Evolutionary conservation across 148 eudicot genomes (phyloP), one percentile per base, ranked within the genome.

Genomic region (Agrostemma githago): DNA sequence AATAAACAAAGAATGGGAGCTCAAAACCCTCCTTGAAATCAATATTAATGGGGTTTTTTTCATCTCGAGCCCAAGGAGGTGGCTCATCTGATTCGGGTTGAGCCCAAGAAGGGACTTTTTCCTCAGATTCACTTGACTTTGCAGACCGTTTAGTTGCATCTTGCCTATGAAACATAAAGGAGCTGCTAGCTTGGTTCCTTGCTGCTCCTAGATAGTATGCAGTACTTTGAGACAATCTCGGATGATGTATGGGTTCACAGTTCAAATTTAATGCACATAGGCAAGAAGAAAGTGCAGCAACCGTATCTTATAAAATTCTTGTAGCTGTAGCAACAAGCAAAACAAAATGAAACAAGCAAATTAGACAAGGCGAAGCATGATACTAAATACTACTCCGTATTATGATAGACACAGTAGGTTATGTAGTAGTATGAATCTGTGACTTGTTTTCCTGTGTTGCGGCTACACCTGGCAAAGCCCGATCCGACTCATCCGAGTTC

Each of bases 41-140:
- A 58, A 16, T 79, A 44, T 82, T 86, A 58, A 16, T 79, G 42
- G 66, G 38, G 34, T 79, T 83, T 56, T 78, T 82, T 72, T 92
- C 96, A 26, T 79, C 72, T 15, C 92, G 84, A 60, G 97, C 99
- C 99, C 99, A 95, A 43, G 99, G 99, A 2, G 99, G 99, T 2
- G 89, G 96, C 84, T 92, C 99, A n/a, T 89, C 91, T 0, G 99
- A 87, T 73, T 84, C 89, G 2, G 89, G 96, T 68, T 76, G 80
- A 51, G 97, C 99, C 99, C 99, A 95, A 6, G 90, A 79, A 26
- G 99, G 99, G 61, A 89, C 76, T 68, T 85, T 72, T 56, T 88
- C 84, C 54, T 84, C 83, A 16, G 86, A 78, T 53, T 89, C 83
- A 12, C 77, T 82, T 5, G 88, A 70, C 56, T 86, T 86, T 43